A percentile compares a stretch with the other conserved stretches of the same genome.
Conservation (phyloP, 345 rosid species). For the Trapa bicornis region DNA sequence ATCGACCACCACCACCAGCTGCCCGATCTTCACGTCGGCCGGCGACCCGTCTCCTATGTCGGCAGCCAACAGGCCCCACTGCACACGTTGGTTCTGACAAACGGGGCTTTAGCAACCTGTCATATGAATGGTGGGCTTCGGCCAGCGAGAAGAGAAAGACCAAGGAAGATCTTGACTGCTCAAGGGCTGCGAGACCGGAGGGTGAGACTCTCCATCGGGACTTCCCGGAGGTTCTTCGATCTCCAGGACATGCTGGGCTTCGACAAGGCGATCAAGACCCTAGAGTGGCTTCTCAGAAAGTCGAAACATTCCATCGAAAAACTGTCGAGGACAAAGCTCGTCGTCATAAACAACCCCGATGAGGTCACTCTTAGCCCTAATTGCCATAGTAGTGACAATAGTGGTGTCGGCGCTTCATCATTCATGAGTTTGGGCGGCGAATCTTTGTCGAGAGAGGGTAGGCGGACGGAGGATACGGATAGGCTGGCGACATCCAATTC, state of each 20-base stretch:
- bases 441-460: background rate
- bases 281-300: constrained; percentile 62
- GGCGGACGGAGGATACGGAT: background rate
- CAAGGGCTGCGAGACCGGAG: constrained; percentile 74
- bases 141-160: constrained; percentile 47
- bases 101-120: background rate
- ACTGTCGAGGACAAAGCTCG: constrained; percentile 14
- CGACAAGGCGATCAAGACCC: constrained; percentile 74
- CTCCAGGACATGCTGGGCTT: constrained; percentile 81
- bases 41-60: background rate
- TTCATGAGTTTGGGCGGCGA: background rate
- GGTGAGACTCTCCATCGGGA: constrained; percentile 64
- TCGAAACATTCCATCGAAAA: constrained; percentile 49
- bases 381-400: background rate
- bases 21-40: constrained; percentile 2
- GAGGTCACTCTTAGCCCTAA: background rate
- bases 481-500: background rate
- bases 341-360: background rate
- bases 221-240: constrained; percentile 65
- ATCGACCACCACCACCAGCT: background rate
- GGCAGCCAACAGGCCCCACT: background rate
- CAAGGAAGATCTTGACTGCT: constrained; percentile 69
- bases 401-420: background rate
- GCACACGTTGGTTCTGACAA: background rate
- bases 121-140: background rate